Evolutionary conservation across 2,329 filamentous ascomycete genomes (phyloP).

Genomic region (Nigrospora sphaerica): DNA sequence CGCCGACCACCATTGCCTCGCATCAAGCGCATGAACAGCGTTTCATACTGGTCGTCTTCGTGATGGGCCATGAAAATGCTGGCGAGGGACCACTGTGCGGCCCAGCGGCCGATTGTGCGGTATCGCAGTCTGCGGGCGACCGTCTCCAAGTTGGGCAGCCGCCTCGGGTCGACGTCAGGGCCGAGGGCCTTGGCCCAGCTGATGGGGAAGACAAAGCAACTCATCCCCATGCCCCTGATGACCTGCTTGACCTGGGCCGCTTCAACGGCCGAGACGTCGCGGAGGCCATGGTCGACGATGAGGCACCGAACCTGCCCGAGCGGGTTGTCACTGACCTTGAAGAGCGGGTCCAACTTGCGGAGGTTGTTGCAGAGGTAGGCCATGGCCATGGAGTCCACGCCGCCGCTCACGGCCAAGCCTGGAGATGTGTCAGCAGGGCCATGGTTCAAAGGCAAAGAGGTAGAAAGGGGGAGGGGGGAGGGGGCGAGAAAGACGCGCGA

Average conservation of each 20-base stretch:
- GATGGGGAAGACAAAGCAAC: conserved; percentile 21
- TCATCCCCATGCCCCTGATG: conserved; percentile 26
- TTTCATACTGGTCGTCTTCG: conserved; percentile 85
- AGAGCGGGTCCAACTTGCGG: conserved; percentile 20
- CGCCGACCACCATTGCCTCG: conserved; percentile 63
- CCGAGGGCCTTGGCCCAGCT: conserved; percentile 40
- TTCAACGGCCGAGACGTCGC: conserved; percentile 44
- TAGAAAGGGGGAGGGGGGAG: neutral
- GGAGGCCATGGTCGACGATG: conserved; percentile 52
- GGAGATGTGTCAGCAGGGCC: neutral
- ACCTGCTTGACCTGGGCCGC: conserved; percentile 36
- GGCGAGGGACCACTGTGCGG: conserved; percentile 40
- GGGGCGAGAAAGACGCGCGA: neutral
- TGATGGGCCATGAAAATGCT: conserved; percentile 80
- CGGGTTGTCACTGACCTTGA: conserved; percentile 38
- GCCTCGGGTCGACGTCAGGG: conserved; percentile 21
- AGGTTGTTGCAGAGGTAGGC: conserved; percentile 61
- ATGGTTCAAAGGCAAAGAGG: neutral
- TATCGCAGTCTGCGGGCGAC: conserved; percentile 70
- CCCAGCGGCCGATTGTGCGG: conserved; percentile 57
- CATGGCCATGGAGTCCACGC: conserved; percentile 96
- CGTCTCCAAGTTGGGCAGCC: conserved; percentile 65
- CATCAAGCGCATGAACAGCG: conserved; percentile 71
- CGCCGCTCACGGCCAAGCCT: conserved; percentile 83
- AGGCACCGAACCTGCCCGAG: conserved; percentile 33